phyloP scores from a whole-genome alignment of 139 green algal species.

The Deuterostichococcus epilithicus region DNA sequence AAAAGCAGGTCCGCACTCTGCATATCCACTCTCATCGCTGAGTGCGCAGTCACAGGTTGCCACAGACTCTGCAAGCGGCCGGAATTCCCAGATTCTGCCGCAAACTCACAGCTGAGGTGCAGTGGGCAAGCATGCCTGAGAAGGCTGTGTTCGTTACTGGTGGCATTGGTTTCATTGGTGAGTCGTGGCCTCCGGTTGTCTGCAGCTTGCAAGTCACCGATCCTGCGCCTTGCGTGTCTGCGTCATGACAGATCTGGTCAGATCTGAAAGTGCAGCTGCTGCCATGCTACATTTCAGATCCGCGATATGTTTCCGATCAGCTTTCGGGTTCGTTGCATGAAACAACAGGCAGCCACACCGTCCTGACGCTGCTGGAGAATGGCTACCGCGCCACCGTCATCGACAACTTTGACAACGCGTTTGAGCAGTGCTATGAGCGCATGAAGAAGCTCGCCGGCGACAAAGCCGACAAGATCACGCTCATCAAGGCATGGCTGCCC shows the following conservation, averaged over 20 bases:
- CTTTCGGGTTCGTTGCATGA: too few relatives aligned
- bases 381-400: slow-evolving; percentile 79
- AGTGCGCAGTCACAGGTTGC: too few relatives aligned
- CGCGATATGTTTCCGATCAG: not conserved
- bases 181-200: not conserved
- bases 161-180: slow-evolving; percentile 77
- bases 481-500: slow-evolving; percentile 50
- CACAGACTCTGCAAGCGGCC: too few relatives aligned
- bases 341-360: slow-evolving; percentile 89
- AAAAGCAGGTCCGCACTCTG: too few relatives aligned
- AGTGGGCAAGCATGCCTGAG: too few relatives aligned
- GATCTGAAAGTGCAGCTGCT: not conserved
- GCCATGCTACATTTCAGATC: not conserved
- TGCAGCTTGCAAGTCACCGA: not conserved
- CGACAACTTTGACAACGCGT: slow-evolving; percentile 93
- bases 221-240: not conserved
- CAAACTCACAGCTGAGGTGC: too few relatives aligned
- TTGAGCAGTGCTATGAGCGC: slow-evolving; percentile 62
- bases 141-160: slow-evolving; percentile 85
- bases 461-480: slow-evolving; percentile 74
- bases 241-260: slow-evolving; percentile 1
- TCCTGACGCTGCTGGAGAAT: slow-evolving; percentile 76
- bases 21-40: too few relatives aligned
- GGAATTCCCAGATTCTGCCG: too few relatives aligned
- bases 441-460: slow-evolving; percentile 83